Evolutionary conservation across 2,329 filamentous ascomycete species (phyloP), one percentile per base, ranked within the genome.

Genomic region (Trichoderma sp.): DNA sequence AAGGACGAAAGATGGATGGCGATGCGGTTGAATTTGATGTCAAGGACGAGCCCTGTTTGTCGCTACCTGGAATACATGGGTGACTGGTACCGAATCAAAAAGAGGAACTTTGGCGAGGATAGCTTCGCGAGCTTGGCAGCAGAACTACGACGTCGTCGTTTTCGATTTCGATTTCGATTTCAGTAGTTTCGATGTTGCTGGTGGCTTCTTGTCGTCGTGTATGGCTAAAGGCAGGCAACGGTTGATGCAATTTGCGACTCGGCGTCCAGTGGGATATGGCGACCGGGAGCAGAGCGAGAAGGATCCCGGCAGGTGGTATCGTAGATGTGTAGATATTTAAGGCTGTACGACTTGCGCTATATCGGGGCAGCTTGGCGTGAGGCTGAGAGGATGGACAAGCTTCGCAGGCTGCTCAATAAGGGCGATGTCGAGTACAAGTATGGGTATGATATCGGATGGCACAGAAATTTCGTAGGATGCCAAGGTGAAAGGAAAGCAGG

Each of bases 11-110:
- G 31, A 19, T 59, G 19, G 31, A 40, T 35, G 63, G n/a, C 10
- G 24, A 35, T 55, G 49, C 19, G 33, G n/a, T 40, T 52, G 14
- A n/a, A 27, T 27, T 47, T 53, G 37, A 40, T 59, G 37, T 55
- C 66, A 70, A 69, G 66, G 69, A 70, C 69, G 58, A 70, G 69
- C 69, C 69, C 60, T 33, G 66, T 59, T 68, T 62, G 60, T 35
- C 65, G 57, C 68, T 61, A 70, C 68, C 66, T 60, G 59, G 65
- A 59, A 68, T 59, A 56, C 69, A 70, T 70, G 66, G 60, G 55
- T 60, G 40, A 35, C 37, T 19, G 14, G 29, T 40, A 40, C 14
- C 40, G 55, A 49, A 13, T 29, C 55, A 19, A 43, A 21, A 43
- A 52, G 14, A 37, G 55, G n/a, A 35, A 35, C 11, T 5, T 52